These are phyloP conservation scores for Monosporascus sp. DNA, from an alignment of 2,329 filamentous ascomycete species.

Conservation along the genomic window DNA sequence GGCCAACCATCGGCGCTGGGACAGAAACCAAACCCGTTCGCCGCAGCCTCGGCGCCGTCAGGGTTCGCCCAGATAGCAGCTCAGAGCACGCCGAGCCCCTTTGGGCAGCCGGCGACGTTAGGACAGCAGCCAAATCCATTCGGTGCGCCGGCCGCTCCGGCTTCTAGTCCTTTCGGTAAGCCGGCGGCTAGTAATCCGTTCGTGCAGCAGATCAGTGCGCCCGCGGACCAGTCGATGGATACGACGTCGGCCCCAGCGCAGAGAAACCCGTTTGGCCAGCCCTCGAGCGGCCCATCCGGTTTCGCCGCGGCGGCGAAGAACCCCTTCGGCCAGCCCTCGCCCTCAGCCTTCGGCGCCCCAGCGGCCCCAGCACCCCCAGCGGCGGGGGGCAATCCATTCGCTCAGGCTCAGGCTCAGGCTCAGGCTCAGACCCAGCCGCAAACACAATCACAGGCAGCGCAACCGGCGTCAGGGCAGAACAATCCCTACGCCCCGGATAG, in stretches of 20 bases:
- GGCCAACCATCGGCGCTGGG: conserved; percentile 32
- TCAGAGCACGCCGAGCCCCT: conserved; percentile 17
- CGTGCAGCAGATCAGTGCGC: conserved; percentile 19
- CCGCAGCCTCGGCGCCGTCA: conserved; percentile 15
- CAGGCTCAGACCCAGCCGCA: conserved; percentile 5
- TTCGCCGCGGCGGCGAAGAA: conserved; percentile 14
- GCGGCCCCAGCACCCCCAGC: not conserved
- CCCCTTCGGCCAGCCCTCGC: conserved; percentile 27
- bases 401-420: conserved; percentile 6
- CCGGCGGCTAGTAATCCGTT: conserved; percentile 26
- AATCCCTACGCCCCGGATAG: conserved; percentile 41
- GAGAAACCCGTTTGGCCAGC: conserved; percentile 22
- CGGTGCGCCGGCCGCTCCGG: conserved; percentile 11
- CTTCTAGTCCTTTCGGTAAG: conserved; percentile 22
- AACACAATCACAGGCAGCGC: conserved; percentile 10
- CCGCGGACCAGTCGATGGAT: conserved; percentile 20
- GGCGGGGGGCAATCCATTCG: conserved; percentile 19
- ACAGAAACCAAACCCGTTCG: conserved; percentile 18
- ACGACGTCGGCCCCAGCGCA: conserved; percentile 15
- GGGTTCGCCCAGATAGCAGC: conserved; percentile 23
- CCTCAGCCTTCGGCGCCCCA: conserved; percentile 6
- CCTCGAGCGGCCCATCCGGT: conserved; percentile 7
- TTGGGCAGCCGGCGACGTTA: conserved; percentile 31
- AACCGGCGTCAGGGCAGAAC: conserved; percentile 6
- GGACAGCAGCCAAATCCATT: conserved; percentile 26